These are phyloP conservation scores for Oxyria digyna DNA, from an alignment of 148 eudicot species.

Conservation along the genomic window DNA sequence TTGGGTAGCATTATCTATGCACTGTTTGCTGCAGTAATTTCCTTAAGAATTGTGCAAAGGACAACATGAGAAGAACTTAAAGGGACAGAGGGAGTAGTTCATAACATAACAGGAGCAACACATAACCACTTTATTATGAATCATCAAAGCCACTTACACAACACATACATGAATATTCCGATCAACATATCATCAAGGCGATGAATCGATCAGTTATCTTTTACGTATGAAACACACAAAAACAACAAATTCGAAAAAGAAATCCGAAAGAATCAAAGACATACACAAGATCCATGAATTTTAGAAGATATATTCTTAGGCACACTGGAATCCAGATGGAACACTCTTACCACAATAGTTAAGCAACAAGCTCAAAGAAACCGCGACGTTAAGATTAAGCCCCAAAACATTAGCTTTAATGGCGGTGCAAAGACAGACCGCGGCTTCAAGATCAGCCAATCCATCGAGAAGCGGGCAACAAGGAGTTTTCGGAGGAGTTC, in stretches of 20 bases:
- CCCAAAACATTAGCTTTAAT: slow-evolving; percentile 4
- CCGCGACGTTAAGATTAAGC: neutral
- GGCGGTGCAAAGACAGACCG: slow-evolving; percentile 2
- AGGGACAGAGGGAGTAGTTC: too few species aligned
- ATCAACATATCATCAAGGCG: neutral
- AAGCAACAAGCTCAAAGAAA: slow-evolving; percentile 2
- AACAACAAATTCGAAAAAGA: neutral
- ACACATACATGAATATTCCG: neutral
- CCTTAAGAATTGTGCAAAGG: too few species aligned
- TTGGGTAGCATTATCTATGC: too few species aligned
- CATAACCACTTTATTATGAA: neutral
- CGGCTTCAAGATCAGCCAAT: neutral
- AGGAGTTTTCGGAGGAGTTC: slow-evolving; percentile 1
- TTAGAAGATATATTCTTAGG: neutral
- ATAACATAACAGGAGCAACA: too few species aligned
- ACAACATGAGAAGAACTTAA: too few species aligned
- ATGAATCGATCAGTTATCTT: neutral
- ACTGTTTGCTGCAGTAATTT: too few species aligned
- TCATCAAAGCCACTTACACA: slow-evolving; percentile 1
- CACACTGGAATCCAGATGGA: slow-evolving; percentile 3
- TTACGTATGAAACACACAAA: neutral
- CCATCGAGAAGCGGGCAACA: neutral
- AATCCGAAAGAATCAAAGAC: neutral
- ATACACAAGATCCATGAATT: too few species aligned
- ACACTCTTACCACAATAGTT: slow-evolving; percentile 3